Evolutionary conservation across 768 basidiomycete genomes (phyloP).

Genomic region (Suillus subalutaceus): DNA sequence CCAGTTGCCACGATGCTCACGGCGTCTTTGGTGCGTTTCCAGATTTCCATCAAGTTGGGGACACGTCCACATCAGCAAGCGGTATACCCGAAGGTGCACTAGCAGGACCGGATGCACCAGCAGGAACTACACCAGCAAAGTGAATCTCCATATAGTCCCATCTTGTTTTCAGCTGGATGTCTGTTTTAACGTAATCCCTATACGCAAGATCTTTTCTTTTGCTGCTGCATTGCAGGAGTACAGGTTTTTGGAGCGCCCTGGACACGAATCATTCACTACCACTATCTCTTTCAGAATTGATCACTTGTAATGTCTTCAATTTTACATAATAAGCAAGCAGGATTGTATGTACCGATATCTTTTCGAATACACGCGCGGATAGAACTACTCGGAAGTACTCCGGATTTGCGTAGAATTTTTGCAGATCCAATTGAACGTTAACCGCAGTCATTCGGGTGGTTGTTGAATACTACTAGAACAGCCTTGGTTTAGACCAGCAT

Average conservation of each 20-base stretch:
- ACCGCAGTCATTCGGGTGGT: neutral
- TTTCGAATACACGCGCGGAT: conserved; percentile 14
- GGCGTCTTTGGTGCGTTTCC: conserved; percentile 7
- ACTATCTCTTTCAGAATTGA: conserved; percentile 4
- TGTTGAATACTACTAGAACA: neutral
- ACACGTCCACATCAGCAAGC: conserved; percentile 42
- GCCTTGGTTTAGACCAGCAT: neutral
- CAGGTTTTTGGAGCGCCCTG: conserved; percentile 2
- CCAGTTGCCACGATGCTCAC: neutral
- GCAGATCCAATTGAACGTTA: neutral
- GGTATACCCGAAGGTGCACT: conserved; percentile 63
- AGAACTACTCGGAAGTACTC: neutral
- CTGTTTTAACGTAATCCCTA: conserved; percentile 1
- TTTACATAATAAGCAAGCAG: conserved; percentile 1
- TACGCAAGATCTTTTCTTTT: conserved; percentile 9
- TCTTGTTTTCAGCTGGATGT: conserved; percentile 4
- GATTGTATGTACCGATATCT: conserved; percentile 16
- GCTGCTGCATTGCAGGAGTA: conserved; percentile 6
- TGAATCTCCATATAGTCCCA: conserved; percentile 4
- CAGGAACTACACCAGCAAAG: conserved; percentile 17
- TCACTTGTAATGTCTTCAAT: conserved; percentile 4
- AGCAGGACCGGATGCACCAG: conserved; percentile 56
- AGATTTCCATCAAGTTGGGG: conserved; percentile 86
- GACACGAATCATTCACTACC: conserved; percentile 6
- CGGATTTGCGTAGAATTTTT: neutral